phyloP scores from a whole-genome alignment of 805 yeast genomes.

The Barnettozyma sp. region DNA sequence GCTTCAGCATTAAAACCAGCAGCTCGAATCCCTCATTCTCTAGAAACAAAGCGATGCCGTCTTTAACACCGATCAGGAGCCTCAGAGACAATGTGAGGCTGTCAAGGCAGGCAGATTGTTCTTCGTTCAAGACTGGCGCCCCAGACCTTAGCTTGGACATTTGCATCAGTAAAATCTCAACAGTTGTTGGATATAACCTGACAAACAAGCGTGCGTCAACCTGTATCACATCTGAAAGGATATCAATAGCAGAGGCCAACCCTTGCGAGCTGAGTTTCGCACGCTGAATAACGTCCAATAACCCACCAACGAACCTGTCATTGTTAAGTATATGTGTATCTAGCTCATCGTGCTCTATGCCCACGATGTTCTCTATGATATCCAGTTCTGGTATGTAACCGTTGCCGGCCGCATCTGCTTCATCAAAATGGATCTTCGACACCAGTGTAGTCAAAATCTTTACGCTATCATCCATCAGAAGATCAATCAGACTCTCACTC shows the following conservation, averaged over 20 bases:
- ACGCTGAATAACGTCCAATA: neutral
- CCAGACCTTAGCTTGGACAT: slow-evolving; percentile 4
- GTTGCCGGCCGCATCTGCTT: too few relatives aligned
- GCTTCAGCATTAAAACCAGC: slow-evolving; percentile 8
- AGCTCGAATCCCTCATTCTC: slow-evolving; percentile 19
- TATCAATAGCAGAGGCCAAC: slow-evolving; percentile 1
- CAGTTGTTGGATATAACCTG: slow-evolving; percentile 1
- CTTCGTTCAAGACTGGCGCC: slow-evolving; percentile 3
- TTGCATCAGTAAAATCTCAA: slow-evolving; percentile 6
- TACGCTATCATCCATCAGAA: neutral
- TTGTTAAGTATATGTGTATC: neutral
- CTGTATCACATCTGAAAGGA: neutral
- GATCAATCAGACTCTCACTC: slow-evolving; percentile 4
- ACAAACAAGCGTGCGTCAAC: slow-evolving; percentile 4
- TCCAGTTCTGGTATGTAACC: neutral
- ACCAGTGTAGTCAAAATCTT: neutral
- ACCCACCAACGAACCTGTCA: slow-evolving; percentile 1
- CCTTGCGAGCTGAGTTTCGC: neutral
- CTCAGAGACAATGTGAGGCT: slow-evolving; percentile 10
- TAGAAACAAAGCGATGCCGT: slow-evolving; percentile 12
- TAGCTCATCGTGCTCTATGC: neutral
- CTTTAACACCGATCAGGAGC: neutral
- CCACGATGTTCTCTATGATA: slow-evolving; percentile 3
- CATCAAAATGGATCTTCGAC: neutral
- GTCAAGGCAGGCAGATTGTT: slow-evolving; percentile 11